Evolutionary conservation across 768 basidiomycete species (phyloP).

Genomic region (Termitomyces sp.): DNA sequence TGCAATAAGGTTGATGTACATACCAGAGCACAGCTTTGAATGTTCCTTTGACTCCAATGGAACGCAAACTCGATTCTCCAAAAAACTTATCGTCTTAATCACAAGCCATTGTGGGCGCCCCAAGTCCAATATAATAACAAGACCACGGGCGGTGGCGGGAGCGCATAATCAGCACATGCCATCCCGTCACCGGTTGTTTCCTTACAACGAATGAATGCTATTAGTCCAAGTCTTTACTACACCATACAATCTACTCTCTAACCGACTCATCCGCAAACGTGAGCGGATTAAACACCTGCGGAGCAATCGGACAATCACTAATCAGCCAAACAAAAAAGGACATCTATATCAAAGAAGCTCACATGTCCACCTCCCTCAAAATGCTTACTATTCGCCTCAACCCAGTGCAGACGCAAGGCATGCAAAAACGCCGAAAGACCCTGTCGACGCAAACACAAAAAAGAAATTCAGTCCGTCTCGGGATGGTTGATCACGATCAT

Average conservation of each 20-base stretch:
- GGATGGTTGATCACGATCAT: constrained; percentile 15
- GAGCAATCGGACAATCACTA: constrained; percentile 14
- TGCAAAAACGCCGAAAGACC: constrained; percentile 96
- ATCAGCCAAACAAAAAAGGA: constrained; percentile 12
- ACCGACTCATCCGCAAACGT: constrained; percentile 41
- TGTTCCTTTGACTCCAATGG: no score
- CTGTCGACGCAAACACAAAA: constrained; percentile 32
- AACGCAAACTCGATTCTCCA: neutral
- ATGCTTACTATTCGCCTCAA: constrained; percentile 97
- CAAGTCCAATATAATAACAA: neutral
- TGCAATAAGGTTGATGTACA: no score
- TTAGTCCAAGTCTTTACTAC: neutral
- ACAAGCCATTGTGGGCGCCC: neutral
- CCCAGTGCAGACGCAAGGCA: constrained; percentile 96
- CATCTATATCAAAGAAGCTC: constrained; percentile 18
- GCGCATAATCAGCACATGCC: neutral
- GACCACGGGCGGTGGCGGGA: neutral
- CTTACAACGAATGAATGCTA: neutral
- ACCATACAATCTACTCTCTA: constrained; percentile 28
- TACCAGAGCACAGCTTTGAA: no score
- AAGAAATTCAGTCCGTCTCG: constrained; percentile 11
- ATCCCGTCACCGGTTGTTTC: neutral
- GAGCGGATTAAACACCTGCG: constrained; percentile 46
- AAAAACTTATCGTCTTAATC: neutral
- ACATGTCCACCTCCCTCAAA: constrained; percentile 89